Conservation (phyloP, 1,284 basidiomycete genomes). For the Ustilago crameri region DNA sequence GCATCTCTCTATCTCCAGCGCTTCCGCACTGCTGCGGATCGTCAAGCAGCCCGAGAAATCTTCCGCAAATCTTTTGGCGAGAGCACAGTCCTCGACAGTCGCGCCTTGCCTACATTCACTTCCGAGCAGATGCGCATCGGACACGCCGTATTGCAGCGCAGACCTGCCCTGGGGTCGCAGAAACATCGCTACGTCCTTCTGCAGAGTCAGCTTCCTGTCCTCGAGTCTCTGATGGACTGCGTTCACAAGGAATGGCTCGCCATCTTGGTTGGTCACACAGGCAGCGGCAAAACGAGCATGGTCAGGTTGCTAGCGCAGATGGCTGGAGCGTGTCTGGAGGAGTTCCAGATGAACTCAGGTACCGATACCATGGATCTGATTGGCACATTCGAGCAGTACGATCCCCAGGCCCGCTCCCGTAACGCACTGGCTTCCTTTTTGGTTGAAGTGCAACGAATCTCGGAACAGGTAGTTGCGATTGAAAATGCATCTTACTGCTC, state of each 20-base stretch:
- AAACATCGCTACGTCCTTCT: constrained; percentile 70
- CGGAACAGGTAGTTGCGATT: constrained; percentile 10
- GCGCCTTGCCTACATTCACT: constrained; percentile 71
- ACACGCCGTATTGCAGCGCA: constrained; percentile 73
- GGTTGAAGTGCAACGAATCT: constrained; percentile 20
- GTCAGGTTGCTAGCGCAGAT: constrained; percentile 79
- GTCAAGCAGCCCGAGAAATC: constrained; percentile 74
- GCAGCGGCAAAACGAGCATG: constrained; percentile 83
- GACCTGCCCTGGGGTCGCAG: constrained; percentile 10
- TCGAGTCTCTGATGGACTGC: constrained; percentile 82
- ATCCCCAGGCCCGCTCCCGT: constrained; percentile 45
- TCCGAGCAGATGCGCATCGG: constrained; percentile 77
- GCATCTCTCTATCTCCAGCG: constrained; percentile 78
- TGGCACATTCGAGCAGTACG: constrained; percentile 91
- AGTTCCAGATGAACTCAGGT: constrained; percentile 84
- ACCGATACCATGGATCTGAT: constrained; percentile 94
- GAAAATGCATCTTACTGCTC: constrained; percentile 10
- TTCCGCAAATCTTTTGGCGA: constrained; percentile 75
- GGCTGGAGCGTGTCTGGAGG: constrained; percentile 77
- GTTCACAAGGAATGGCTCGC: constrained; percentile 85
- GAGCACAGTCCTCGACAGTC: constrained; percentile 59
- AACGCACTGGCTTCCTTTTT: constrained; percentile 16
- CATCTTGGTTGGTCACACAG: constrained; percentile 82
- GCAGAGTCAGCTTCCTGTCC: constrained; percentile 75
- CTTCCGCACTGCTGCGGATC: constrained; percentile 81